These are phyloP conservation scores for Aspergillus sp. DNA, from an alignment of 2,329 filamentous ascomycete species.

Conservation along the genomic window DNA sequence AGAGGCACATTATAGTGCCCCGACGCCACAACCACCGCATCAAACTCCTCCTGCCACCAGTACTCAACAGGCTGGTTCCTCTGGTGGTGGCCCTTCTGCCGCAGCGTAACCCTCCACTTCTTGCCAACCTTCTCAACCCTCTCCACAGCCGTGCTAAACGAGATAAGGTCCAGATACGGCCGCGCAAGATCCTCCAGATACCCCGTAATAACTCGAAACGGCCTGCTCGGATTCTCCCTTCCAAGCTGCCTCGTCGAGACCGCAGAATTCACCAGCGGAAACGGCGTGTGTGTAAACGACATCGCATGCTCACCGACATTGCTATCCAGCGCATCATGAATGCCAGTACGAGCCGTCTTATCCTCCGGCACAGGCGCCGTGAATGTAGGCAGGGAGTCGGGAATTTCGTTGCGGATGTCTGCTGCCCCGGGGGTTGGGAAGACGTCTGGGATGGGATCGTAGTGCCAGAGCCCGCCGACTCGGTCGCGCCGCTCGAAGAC, in stretches of 20 bases:
- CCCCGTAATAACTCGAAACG: constrained; percentile 22
- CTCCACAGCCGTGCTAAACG: constrained; percentile 35
- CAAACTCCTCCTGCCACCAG: constrained; percentile 43
- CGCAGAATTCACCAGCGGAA: constrained; percentile 25
- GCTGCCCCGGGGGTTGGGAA: constrained; percentile 16
- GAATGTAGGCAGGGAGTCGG: constrained; percentile 19
- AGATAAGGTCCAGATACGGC: constrained; percentile 27
- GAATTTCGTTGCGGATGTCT: constrained; percentile 8
- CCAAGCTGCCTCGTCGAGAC: constrained; percentile 21
- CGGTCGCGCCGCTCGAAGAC: constrained; percentile 33
- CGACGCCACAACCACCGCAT: constrained; percentile 44
- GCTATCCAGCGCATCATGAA: constrained; percentile 26
- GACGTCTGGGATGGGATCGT: constrained; percentile 25
- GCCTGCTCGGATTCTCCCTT: constrained; percentile 22
- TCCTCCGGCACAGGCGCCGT: constrained; percentile 18
- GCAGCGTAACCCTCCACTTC: constrained; percentile 32
- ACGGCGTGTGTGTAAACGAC: constrained; percentile 28
- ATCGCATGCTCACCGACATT: constrained; percentile 29
- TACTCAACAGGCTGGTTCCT: constrained; percentile 22
- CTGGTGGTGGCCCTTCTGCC: constrained; percentile 16
- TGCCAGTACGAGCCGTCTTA: constrained; percentile 23
- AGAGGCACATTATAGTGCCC: constrained; percentile 45
- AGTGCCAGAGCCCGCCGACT: constrained; percentile 33
- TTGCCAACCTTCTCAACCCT: constrained; percentile 19
- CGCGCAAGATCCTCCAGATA: constrained; percentile 27